These are phyloP conservation scores for Penicillium longicatenatum DNA, from an alignment of 495 filamentous ascomycete species.

Conservation along the genomic window DNA sequence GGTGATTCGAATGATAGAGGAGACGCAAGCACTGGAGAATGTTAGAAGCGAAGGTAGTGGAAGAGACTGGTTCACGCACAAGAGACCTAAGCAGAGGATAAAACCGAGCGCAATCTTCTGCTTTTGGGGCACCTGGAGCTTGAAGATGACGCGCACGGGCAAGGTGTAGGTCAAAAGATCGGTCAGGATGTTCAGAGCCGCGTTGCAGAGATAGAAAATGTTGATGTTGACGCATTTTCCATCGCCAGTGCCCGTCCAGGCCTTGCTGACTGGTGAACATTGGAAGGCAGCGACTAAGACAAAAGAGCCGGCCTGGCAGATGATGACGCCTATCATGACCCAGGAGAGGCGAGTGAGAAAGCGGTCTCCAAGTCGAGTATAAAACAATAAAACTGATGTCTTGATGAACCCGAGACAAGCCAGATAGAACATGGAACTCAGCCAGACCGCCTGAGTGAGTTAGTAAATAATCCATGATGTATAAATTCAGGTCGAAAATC, in stretches of 20 bases:
- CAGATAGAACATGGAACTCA: conserved; percentile 47
- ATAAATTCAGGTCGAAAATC: background rate
- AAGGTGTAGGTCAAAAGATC: conserved; percentile 56
- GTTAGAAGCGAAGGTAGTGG: background rate
- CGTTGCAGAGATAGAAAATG: conserved; percentile 46
- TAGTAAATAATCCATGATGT: background rate
- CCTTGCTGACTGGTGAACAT: conserved; percentile 36
- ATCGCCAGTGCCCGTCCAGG: conserved; percentile 27
- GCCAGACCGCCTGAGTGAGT: conserved; percentile 34
- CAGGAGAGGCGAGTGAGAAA: conserved; percentile 33
- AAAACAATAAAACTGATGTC: conserved; percentile 42
- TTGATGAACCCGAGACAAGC: conserved; percentile 43
- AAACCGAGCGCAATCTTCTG: conserved; percentile 35
- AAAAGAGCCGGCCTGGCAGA: conserved; percentile 34
- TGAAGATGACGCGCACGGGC: conserved; percentile 40
- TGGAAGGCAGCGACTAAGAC: conserved; percentile 43
- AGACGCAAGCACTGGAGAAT: conserved; percentile 38
- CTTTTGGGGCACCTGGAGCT: conserved; percentile 38
- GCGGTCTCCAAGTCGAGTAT: conserved; percentile 41
- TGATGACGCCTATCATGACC: conserved; percentile 35
- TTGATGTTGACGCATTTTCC: conserved; percentile 51
- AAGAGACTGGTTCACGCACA: conserved; percentile 27
- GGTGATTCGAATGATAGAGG: conserved; percentile 46
- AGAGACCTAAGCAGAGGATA: conserved; percentile 45
- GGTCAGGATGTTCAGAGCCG: conserved; percentile 53